phyloP scores from a whole-genome alignment of 2,329 filamentous ascomycete species.

The Sporothrix pseudoabietina region DNA sequence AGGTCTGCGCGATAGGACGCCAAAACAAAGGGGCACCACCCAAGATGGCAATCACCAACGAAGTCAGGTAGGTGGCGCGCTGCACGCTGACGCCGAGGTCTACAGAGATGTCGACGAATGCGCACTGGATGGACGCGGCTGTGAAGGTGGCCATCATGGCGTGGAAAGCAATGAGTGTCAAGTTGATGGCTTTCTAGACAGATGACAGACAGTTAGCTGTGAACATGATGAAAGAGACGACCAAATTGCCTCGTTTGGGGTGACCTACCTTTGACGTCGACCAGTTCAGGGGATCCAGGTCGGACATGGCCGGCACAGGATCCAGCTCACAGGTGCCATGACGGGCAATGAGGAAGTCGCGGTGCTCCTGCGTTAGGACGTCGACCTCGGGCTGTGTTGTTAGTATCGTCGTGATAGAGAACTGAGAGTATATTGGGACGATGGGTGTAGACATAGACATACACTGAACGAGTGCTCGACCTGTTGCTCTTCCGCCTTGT shows the following conservation, averaged over 20 bases:
- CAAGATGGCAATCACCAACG: constrained; percentile 57
- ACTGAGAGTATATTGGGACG: neutral
- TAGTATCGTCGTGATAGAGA: neutral
- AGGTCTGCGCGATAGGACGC: constrained; percentile 57
- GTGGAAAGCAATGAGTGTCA: constrained; percentile 58
- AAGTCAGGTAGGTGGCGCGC: constrained; percentile 55
- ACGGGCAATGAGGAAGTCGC: constrained; percentile 18
- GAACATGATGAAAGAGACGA: too few species aligned
- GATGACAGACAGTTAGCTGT: neutral
- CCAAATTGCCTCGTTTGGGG: neutral
- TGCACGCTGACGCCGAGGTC: constrained; percentile 54
- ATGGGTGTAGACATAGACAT: neutral
- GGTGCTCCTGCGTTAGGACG: constrained; percentile 23
- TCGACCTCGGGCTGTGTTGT: constrained; percentile 18
- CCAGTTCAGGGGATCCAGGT: constrained; percentile 28
- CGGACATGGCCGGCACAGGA: constrained; percentile 26
- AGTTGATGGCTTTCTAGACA: constrained; percentile 53
- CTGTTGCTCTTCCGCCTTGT: constrained; percentile 21
- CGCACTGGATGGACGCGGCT: constrained; percentile 56
- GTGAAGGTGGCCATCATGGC: constrained; percentile 60
- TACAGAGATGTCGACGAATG: constrained; percentile 55
- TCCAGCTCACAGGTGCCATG: constrained; percentile 29
- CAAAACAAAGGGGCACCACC: constrained; percentile 59
- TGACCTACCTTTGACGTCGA: constrained; percentile 10
- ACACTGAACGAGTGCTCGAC: constrained; percentile 18